Evolutionary conservation across 2,329 filamentous ascomycete species (phyloP).

Genomic region (Claviceps pazoutovae): DNA sequence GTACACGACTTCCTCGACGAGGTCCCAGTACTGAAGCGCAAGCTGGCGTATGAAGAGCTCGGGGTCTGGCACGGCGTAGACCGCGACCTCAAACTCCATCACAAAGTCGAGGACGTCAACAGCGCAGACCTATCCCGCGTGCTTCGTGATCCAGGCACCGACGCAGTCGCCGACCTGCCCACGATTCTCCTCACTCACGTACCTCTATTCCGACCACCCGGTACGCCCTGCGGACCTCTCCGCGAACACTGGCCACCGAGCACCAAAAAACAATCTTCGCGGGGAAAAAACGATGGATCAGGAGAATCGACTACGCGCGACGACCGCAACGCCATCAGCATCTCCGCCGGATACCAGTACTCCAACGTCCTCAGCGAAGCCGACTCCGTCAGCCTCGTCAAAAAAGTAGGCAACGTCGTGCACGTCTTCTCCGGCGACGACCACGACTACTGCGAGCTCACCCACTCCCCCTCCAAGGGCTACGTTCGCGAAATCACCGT

Average conservation of each 20-base stretch:
- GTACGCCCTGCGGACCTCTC: constrained; percentile 75
- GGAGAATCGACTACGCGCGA: constrained; percentile 10
- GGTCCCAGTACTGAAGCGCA: constrained; percentile 50
- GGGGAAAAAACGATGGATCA: constrained; percentile 26
- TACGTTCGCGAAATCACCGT: constrained; percentile 76
- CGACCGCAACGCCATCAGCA: constrained; percentile 60
- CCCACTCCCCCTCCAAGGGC: constrained; percentile 56
- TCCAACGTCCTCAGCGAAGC: constrained; percentile 77
- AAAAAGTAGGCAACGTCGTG: constrained; percentile 65
- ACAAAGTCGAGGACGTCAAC: constrained; percentile 45
- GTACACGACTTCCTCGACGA: constrained; percentile 61
- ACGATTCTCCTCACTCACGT: constrained; percentile 86
- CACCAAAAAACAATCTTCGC: constrained; percentile 9
- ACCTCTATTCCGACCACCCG: constrained; percentile 67
- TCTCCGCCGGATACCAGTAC: constrained; percentile 80
- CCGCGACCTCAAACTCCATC: constrained; percentile 39
- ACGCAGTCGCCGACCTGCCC: constrained; percentile 51
- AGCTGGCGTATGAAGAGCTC: constrained; percentile 55
- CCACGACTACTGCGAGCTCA: constrained; percentile 91
- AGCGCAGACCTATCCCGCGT: constrained; percentile 23
- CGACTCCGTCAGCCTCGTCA: constrained; percentile 62
- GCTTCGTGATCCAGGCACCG: constrained; percentile 26
- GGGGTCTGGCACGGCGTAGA: constrained; percentile 47
- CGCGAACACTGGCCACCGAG: constrained; percentile 73
- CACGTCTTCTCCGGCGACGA: constrained; percentile 93